Base-by-base conservation (phyloP, 1,139 yeast genomes). In the Geotrichum candidum region DNA sequence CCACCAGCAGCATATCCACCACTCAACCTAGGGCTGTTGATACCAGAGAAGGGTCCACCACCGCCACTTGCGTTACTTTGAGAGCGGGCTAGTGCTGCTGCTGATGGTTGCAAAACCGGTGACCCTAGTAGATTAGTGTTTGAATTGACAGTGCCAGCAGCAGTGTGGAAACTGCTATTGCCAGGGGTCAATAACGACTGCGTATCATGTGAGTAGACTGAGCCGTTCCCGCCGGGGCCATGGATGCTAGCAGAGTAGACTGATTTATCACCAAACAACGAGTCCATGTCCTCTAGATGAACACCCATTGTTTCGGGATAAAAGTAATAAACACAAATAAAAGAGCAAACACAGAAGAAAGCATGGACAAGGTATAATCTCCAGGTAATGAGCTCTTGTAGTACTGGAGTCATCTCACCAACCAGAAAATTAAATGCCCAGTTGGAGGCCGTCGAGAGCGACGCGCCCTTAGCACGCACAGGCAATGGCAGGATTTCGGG, bases 391-490 rank as follows among this genome's bases (percentile, higher is more conserved):
- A 75, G 62, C 68, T 88, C 96, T 68, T 91, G 87, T 63, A 91
- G 80, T 46, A 91, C 82, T 1, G 97, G 97, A 0, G 96, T 89
- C 83, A 87, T 81, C 74, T 90, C 94, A 11, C 97, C 97, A 27
- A 91, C 97, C 56, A 91, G 76, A 77, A 90, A 91, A 75, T 91
- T 91, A 77, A 90, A 91, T n/a, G 90, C 82, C 97, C 97, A 92
- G 73, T 91, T 91, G 10, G 96, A 85, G 0, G 96, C 96, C 0
- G 97, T 91, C 0, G 96, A 87, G 66, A 90, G 77, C 0, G 96
- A 90, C 0, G 97, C 96, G 58, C 96, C 96, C 70, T 91, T 89
- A 7, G 96, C 91, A 64, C 97, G 82, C n/a, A 91, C 91, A 29
- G 86, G 80, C 64, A 89, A 82, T 0, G 97, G 97, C 63, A 92